A percentile compares a stretch with the other conserved stretches of the same genome.
Conservation (phyloP, 805 yeast species). For the Saccharomyces kudriavzevii region DNA sequence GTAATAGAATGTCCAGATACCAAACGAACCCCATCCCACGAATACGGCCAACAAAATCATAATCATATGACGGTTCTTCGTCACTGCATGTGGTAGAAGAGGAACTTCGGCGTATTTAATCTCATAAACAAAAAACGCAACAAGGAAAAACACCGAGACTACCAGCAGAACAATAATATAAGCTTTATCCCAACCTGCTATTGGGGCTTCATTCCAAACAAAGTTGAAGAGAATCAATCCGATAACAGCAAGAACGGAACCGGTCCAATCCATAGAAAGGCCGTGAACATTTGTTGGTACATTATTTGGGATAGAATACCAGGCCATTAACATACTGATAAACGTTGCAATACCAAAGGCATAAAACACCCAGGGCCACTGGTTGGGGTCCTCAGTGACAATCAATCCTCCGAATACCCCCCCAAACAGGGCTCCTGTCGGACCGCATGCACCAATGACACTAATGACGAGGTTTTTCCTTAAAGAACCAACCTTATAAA, state of each 20-base stretch:
- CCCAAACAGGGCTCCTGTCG: slow-evolving; percentile 50
- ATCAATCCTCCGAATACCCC: slow-evolving; percentile 44
- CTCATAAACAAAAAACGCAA: slow-evolving; percentile 44
- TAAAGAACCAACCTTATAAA: slow-evolving; percentile 39
- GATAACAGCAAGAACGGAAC: slow-evolving; percentile 47
- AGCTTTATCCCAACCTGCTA: slow-evolving; percentile 55
- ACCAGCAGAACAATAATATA: slow-evolving; percentile 52
- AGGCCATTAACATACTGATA: slow-evolving; percentile 11
- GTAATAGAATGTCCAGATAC: slow-evolving; percentile 59
- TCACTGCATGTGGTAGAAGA: slow-evolving; percentile 43
- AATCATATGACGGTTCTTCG: slow-evolving; percentile 36
- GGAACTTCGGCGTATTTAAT: slow-evolving; percentile 40
- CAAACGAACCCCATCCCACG: slow-evolving; percentile 73
- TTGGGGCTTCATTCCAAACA: slow-evolving; percentile 70
- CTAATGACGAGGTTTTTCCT: slow-evolving; percentile 46
- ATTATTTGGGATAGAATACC: slow-evolving; percentile 24
- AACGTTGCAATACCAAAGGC: slow-evolving; percentile 19
- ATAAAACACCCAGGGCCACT: slow-evolving; percentile 53
- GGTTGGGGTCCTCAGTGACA: slow-evolving; percentile 14
- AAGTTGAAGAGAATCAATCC: slow-evolving; percentile 60
- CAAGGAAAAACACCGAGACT: slow-evolving; percentile 38
- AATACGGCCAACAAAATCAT: slow-evolving; percentile 45
- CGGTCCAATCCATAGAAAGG: slow-evolving; percentile 40
- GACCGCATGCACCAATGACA: slow-evolving; percentile 51
- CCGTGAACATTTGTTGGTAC: slow-evolving; percentile 22